A percentile compares a stretch with the other conserved stretches of the same genome.
Conservation (phyloP, 2,329 filamentous ascomycete genomes). For the Pseudopithomyces chartarum region DNA sequence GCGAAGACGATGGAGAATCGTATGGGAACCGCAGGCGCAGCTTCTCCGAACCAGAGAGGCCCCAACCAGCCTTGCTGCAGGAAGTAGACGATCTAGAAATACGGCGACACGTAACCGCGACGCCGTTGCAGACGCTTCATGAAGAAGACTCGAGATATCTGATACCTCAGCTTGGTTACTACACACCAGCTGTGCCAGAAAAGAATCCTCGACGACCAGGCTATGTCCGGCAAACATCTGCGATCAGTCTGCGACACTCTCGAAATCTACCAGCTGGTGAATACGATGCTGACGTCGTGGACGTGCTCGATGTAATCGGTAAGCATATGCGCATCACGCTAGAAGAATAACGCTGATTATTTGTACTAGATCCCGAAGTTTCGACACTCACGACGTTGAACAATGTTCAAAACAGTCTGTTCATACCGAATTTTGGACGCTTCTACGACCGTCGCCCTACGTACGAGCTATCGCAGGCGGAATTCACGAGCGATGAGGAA, state of each 20-base stretch:
- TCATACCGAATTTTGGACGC: conserved; percentile 76
- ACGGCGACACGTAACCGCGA: conserved; percentile 32
- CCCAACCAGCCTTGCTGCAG: conserved; percentile 23
- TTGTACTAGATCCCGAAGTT: conserved; percentile 73
- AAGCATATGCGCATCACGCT: conserved; percentile 32
- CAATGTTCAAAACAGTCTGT: conserved; percentile 91
- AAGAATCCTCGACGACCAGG: conserved; percentile 22
- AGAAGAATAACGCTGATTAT: conserved; percentile 36
- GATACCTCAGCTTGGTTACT: conserved; percentile 13
- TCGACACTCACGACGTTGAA: conserved; percentile 82
- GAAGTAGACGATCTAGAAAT: conserved; percentile 28
- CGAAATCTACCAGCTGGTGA: conserved; percentile 36
- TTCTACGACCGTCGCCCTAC: conserved; percentile 78
- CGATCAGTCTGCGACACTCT: conserved; percentile 32
- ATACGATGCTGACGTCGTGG: conserved; percentile 66
- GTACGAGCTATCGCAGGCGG: conserved; percentile 68
- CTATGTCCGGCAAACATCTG: conserved; percentile 27
- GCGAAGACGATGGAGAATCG: conserved; percentile 16
- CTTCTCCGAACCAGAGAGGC: conserved; percentile 40
- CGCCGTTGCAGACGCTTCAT: conserved; percentile 38
- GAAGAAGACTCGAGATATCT: conserved; percentile 26
- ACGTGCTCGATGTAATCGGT: conserved; percentile 73
- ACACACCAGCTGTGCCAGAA: conserved; percentile 19
- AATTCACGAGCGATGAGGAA: conserved; percentile 39
- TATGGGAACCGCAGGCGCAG: conserved; percentile 34